These are phyloP conservation scores for Emericellopsis terricola DNA, from an alignment of 495 filamentous ascomycete species.

Conservation along the genomic window DNA sequence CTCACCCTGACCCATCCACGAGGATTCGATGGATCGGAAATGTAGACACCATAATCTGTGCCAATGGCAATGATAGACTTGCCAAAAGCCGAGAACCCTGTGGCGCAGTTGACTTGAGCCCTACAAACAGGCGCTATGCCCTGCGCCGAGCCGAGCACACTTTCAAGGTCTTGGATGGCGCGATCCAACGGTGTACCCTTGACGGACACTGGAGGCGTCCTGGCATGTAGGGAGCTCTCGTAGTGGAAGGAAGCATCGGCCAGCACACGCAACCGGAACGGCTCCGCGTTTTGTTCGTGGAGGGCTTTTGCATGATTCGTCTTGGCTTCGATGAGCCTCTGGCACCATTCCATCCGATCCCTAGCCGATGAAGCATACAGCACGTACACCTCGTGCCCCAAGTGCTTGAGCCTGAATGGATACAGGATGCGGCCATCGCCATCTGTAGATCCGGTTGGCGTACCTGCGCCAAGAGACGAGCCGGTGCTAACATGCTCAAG, in stretches of 20 bases:
- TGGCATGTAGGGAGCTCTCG: slow-evolving; percentile 35
- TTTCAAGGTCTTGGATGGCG: slow-evolving; percentile 77
- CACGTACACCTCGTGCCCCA: slow-evolving; percentile 80
- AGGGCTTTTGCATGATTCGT: slow-evolving; percentile 77
- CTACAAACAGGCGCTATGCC: slow-evolving; percentile 62
- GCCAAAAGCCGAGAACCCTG: slow-evolving; percentile 64
- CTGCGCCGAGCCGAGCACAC: slow-evolving; percentile 43
- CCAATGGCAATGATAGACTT: slow-evolving; percentile 87
- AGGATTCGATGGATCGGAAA: slow-evolving; percentile 69
- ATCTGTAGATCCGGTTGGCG: slow-evolving; percentile 26
- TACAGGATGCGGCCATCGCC: slow-evolving; percentile 68
- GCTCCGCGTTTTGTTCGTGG: slow-evolving; percentile 86
- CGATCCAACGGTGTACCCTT: slow-evolving; percentile 82
- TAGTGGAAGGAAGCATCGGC: slow-evolving; percentile 83
- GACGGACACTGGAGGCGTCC: slow-evolving; percentile 35
- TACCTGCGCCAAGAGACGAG: slow-evolving; percentile 25
- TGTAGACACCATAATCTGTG: slow-evolving; percentile 85
- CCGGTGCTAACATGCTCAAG: slow-evolving; percentile 48
- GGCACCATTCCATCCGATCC: slow-evolving; percentile 74
- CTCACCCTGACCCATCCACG: slow-evolving; percentile 74
- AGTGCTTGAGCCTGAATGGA: slow-evolving; percentile 90
- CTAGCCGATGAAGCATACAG: slow-evolving; percentile 62
- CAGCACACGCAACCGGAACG: slow-evolving; percentile 81
- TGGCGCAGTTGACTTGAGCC: slow-evolving; percentile 81
- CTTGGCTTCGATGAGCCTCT: slow-evolving; percentile 87